These are phyloP conservation scores for Furcasterigmium furcatum DNA, from an alignment of 2,329 filamentous ascomycete species.

Conservation along the genomic window DNA sequence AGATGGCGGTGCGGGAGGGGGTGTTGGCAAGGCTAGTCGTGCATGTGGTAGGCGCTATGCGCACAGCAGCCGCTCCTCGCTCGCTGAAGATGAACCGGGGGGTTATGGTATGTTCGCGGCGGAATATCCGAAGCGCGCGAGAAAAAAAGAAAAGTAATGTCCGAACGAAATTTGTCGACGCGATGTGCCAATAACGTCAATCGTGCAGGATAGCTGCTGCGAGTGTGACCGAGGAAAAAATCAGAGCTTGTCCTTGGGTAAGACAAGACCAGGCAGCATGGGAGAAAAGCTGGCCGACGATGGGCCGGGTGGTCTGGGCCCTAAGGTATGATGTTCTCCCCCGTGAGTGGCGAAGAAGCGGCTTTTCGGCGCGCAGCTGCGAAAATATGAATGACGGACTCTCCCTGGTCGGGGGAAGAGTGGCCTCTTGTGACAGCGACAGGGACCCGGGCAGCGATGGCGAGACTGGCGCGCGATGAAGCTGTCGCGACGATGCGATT, in stretches of 20 bases:
- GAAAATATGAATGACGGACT: not conserved
- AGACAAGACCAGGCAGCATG: not conserved
- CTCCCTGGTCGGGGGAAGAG: not conserved
- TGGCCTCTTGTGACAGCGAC: not conserved
- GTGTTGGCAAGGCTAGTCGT: conserved; percentile 42
- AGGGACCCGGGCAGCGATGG: not conserved
- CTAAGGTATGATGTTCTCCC: not conserved
- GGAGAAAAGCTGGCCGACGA: not conserved
- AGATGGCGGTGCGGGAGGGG: conserved; percentile 34
- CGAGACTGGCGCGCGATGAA: not conserved
- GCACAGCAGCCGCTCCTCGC: conserved; percentile 15
- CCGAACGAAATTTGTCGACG: not conserved
- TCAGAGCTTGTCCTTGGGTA: not conserved
- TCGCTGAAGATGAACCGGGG: conserved; percentile 1
- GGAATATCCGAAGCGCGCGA: not conserved
- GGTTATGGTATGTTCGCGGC: not conserved
- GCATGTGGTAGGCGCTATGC: conserved; percentile 49
- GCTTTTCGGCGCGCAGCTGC: not conserved
- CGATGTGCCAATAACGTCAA: not conserved
- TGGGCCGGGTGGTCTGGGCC: not conserved
- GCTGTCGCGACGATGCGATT: not conserved
- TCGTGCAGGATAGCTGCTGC: not conserved
- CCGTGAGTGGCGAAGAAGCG: not conserved
- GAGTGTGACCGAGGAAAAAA: not conserved
- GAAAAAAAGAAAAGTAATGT: not conserved